Evolutionary conservation across 352 stramenopile genomes (phyloP), one percentile per base, ranked within the genome.

Genomic region (Pythium phragmiticola): DNA sequence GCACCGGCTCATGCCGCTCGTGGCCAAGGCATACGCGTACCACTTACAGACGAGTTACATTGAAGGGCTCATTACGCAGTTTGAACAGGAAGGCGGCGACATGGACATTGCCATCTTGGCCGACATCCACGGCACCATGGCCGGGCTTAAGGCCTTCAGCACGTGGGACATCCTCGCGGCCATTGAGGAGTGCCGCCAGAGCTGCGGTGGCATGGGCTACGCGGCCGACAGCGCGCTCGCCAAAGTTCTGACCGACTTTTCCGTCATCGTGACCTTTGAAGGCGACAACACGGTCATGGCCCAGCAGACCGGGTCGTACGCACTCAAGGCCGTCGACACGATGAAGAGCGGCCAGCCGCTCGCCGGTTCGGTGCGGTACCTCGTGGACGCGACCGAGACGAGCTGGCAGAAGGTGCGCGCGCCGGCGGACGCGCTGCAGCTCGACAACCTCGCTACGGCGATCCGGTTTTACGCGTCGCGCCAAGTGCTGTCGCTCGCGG

Each of bases 231-330:
- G 84, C 42, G 95, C 90, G 6, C 75, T 99, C 17, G 86, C 94
- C 3, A 86, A 96, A 49, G 65, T 98, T 19, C 76, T 97, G 11
- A 89, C 89, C 0, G 94, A 97, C 52, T 99, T 98, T 56, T 90
- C 97, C 3, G 94, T 98, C 65, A 97, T 97, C 57, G 96, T 97
- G 47, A 99, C 96, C 1, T 98, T 98, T 21, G 96, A 99, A 61
- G 96, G 96, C 30, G 95, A 98, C 69, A 99, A 98, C 76, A 94
- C 96, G 23, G 97, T 99, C 78, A 89, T 99, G 62, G 94, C 94
- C 9, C 94, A 98, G 70, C 97, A 99, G 69, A 91, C 84, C 11
- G 87, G 82, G 7, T 71, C 76, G 55, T 95, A 92, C 65, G 73
- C 92, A 36, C 54, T 90, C 33, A 82, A 75, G 17, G 59, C 77